Percentiles rank a stretch among this genome's conserved stretches.
Conservation (phyloP, 139 green algal species). For the Zygnema cylindricum region DNA sequence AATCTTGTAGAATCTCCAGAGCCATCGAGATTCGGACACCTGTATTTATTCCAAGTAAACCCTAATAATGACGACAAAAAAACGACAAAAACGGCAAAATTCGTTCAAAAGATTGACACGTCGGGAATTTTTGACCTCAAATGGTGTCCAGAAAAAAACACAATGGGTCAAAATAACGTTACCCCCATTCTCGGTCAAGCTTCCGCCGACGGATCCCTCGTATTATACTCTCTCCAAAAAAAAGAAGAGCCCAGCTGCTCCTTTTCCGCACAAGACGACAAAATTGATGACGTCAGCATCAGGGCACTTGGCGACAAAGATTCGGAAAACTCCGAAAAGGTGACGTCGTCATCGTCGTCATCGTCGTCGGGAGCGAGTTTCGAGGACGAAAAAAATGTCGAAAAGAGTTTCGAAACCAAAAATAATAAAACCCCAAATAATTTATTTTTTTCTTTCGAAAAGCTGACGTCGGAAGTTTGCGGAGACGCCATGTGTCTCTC, state of each 20-base stretch:
- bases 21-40: neutral
- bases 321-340: neutral
- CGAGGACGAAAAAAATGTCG: neutral
- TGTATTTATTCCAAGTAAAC: slow-evolving; percentile 32
- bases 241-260: neutral
- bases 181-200: slow-evolving; percentile 38
- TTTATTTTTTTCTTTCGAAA: too few species aligned
- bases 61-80: neutral
- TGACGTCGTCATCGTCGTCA: neutral
- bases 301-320: too few species aligned
- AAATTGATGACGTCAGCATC: too few species aligned
- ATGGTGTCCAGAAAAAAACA: slow-evolving; percentile 2
- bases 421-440: slow-evolving; percentile 1
- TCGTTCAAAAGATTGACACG: neutral
- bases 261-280: too few species aligned
- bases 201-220: slow-evolving; percentile 47
- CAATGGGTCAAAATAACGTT: neutral
- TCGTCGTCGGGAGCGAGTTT: neutral
- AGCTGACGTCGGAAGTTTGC: slow-evolving; percentile 9
- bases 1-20: neutral
- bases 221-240: slow-evolving; percentile 43
- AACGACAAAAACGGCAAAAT: neutral
- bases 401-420: neutral
- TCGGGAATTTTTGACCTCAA: slow-evolving; percentile 62
- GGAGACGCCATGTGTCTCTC: slow-evolving; percentile 58